These are phyloP conservation scores for Phytophthora rubi DNA, from an alignment of 352 stramenopile species.

Conservation along the genomic window DNA sequence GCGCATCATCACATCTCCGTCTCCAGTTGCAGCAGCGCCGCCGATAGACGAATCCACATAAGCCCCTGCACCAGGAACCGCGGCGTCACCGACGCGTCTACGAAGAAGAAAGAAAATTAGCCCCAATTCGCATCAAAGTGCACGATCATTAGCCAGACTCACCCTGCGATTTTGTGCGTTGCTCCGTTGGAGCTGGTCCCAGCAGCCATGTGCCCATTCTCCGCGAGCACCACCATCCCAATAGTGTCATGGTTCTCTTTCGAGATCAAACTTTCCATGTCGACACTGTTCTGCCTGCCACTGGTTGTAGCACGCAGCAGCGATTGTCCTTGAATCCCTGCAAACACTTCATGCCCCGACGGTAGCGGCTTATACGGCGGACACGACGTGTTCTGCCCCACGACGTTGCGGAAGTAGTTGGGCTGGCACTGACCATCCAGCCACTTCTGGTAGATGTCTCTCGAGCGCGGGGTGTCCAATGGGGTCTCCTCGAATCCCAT, in stretches of 20 bases:
- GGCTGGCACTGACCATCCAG: constrained; percentile 75
- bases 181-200: constrained; percentile 91
- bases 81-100: constrained; percentile 89
- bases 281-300: constrained; percentile 24
- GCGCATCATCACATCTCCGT: constrained; percentile 93
- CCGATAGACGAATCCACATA: constrained; percentile 88
- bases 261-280: constrained; percentile 45
- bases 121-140: too few species aligned
- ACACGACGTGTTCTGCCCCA: constrained; percentile 70
- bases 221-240: constrained; percentile 83
- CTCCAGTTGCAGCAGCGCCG: constrained; percentile 85
- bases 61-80: constrained; percentile 82
- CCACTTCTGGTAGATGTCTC: constrained; percentile 66
- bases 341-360: constrained; percentile 31
- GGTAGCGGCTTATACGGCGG: constrained; percentile 76
- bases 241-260: constrained; percentile 91
- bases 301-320: constrained; percentile 21
- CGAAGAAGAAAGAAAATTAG: not conserved
- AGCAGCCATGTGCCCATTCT: constrained; percentile 71
- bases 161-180: constrained; percentile 91
- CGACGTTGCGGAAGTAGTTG: constrained; percentile 90
- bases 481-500: constrained; percentile 87
- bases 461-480: constrained; percentile 71
- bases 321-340: constrained; percentile 20
- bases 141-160: not conserved